Base-by-base conservation (phyloP, 2,329 filamentous ascomycete genomes). In the Aureobasidium sp. region DNA sequence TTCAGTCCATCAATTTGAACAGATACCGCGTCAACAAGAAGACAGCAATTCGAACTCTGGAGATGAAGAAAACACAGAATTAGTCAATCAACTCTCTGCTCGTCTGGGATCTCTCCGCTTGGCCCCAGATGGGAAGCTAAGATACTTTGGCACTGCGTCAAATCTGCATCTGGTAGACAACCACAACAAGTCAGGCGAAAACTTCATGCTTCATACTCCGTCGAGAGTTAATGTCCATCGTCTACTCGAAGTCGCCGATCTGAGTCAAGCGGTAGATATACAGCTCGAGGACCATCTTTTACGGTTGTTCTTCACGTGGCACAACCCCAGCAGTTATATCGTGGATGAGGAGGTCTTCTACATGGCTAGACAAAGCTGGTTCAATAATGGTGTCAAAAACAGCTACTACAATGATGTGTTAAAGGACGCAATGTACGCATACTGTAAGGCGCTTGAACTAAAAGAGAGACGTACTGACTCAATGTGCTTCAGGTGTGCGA, bases 231-330 rank as follows among this genome's bases (percentile, higher is more conserved):
- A 74, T 72, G 31, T 42, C 1, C 61, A 61, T 21, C 38, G 57
- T n/a, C 57, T 64, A 11, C 63, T 78, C 21, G 74, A 75, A 43
- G 71, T 76, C 46, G 70, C 76, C 19, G 72, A 75, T 1, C 68
- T 78, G 13, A 72, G 72, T 19, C 74, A 76, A 62, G 59, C 69
- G 4, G 73, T 78, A 17, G 73, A 75, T 33, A 69, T 70, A 21
- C 70, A 68, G 4, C 63, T 78, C 6, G 77, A 78, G 58, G 70
- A 74, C 29, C 77, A 79, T 65, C 70, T 79, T 1, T 68, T 77
- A 6, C 70, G 74, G 35, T 69, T 79, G 0, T 79, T 75, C 59
- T 79, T 79, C 60, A 73, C 75, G 1, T 79, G 77, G 77, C 75
- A 79, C 64, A 78, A 79, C 49, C 71, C 76, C 6, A 74, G 73